These are phyloP conservation scores for Cetraspora pellucida DNA, from an alignment of 192 early-diverging fungal species.

Conservation along the genomic window DNA sequence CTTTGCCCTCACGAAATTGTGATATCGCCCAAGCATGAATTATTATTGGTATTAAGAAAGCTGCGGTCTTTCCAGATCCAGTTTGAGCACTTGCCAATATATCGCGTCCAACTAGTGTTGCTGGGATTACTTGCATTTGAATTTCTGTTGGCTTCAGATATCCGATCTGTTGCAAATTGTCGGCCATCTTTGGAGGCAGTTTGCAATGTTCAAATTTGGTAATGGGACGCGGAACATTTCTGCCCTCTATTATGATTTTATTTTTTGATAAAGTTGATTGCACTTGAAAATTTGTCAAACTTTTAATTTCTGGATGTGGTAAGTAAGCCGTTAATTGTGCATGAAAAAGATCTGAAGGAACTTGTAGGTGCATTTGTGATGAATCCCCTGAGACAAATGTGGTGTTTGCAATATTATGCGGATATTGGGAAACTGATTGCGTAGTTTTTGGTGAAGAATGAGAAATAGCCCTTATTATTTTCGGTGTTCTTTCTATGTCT, in stretches of 20 bases:
- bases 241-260: constrained; percentile 46
- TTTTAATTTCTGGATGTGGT: constrained; percentile 5
- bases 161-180: constrained; percentile 40
- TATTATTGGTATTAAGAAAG: constrained; percentile 52
- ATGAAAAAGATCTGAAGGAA: constrained; percentile 9
- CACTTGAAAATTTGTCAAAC: constrained; percentile 19
- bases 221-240: constrained; percentile 47
- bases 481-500: constrained; percentile 10
- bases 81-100: constrained; percentile 54
- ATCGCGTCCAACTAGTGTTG: constrained; percentile 50
- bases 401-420: neutral
- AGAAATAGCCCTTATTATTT: neutral
- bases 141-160: constrained; percentile 39
- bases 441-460: neutral
- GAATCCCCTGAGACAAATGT: neutral
- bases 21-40: constrained; percentile 41
- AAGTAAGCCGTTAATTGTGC: constrained; percentile 12
- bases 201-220: constrained; percentile 48
- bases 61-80: constrained; percentile 56
- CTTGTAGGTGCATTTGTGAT: neutral
- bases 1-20: constrained; percentile 22
- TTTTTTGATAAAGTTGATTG: constrained; percentile 39
- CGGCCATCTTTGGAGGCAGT: constrained; percentile 41
- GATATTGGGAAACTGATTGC: neutral
- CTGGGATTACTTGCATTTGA: constrained; percentile 46